Percentiles rank a stretch among this genome's conserved stretches.
Evolutionary conservation across 805 yeast species (phyloP).

Genomic region (Suhomyces sp.): DNA sequence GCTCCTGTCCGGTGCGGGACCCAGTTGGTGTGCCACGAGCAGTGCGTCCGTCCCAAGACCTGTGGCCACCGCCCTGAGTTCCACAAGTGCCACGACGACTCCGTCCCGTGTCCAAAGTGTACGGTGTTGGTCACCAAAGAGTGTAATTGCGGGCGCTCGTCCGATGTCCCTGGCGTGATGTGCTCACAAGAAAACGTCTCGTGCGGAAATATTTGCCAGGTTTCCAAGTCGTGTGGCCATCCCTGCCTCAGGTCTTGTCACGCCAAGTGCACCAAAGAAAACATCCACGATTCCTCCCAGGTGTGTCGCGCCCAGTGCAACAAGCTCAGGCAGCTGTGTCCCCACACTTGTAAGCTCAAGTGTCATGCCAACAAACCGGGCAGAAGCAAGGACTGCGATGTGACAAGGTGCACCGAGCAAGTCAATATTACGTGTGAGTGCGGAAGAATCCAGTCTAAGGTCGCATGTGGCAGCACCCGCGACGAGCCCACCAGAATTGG

Average conservation of each 20-base stretch:
- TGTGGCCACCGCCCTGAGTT: conserved; percentile 74
- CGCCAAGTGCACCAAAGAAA: conserved; percentile 55
- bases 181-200: conserved; percentile 69
- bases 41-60: conserved; percentile 52
- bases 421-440: conserved; percentile 62
- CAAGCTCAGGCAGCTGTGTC: conserved; percentile 51
- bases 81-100: conserved; percentile 75
- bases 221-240: conserved; percentile 39
- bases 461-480: conserved; percentile 57
- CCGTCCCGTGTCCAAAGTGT: conserved; percentile 70
- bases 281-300: conserved; percentile 46
- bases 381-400: conserved; percentile 45
- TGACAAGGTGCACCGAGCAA: conserved; percentile 47
- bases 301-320: conserved; percentile 61
- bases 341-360: conserved; percentile 58
- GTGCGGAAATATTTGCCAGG: conserved; percentile 47
- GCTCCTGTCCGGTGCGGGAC: conserved; percentile 90
- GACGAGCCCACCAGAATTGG: conserved; percentile 30
- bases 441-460: conserved; percentile 48
- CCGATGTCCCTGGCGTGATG: conserved; percentile 55
- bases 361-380: conserved; percentile 58
- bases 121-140: conserved; percentile 52
- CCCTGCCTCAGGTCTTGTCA: conserved; percentile 58
- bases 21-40: conserved; percentile 57
- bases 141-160: conserved; percentile 61